Base-by-base conservation (phyloP, 2,329 filamentous ascomycete genomes). In the Epichloe hybrida region DNA sequence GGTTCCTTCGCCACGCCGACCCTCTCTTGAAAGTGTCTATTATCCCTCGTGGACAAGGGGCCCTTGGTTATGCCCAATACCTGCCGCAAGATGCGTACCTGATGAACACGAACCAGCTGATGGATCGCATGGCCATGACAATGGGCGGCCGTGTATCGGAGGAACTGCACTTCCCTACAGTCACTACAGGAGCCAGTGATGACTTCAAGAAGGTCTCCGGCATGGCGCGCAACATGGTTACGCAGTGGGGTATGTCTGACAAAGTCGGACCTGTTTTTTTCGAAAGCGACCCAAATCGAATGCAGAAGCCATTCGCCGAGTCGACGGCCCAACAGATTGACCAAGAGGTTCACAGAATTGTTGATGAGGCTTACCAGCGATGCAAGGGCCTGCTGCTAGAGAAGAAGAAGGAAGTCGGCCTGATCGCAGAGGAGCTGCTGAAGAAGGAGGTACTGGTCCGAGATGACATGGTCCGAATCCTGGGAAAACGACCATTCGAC, bases 41-140 rank as follows among this genome's bases (percentile, higher is more conserved):
- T 69, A 97, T 98, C 61, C 93, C 93, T 17, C 89, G 93, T 63
- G 93, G 91, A 51, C 86, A 93, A 66, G 93, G 89, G 37, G 89
- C 90, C 27, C 76, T 98, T 15, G 93, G 93, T 8, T 98, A 98
- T 64, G 93, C 93, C 2, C 93, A 98, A 68, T 97, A 97, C 66
- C 78, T 98, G n/a, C 93, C 93, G 1, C 77, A 84, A 21, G 93
- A 98, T 64, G 88, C 88, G 8, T 97, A 97, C 67, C 79, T 98
- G 56, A 93, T 98, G 90, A 95, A 85, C 63, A 84, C 88, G 56
- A 84, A 90, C 65, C 93, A 98, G 70, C 76, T 98, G 41, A 95
- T 97, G 88, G 93, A 98, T 67, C 89, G 93, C 59, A 98, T 98
- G 93, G 93, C 93, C 56, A 98, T 98, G 93, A 96, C 91, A 2